Base-by-base conservation (phyloP, 192 early-diverging fungal species). In the Podila minutissima region DNA sequence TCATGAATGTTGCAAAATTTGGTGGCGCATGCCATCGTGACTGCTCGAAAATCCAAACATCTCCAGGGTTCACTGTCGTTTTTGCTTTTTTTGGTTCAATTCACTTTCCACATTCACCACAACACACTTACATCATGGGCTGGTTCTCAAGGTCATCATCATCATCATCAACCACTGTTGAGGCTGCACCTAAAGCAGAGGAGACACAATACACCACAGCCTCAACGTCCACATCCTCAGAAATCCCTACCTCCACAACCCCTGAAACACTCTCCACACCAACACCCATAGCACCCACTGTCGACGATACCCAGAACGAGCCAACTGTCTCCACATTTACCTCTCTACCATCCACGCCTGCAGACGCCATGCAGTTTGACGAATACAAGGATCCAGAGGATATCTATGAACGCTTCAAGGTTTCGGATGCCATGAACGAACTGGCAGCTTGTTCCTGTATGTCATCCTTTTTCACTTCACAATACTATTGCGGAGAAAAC, bases 141-240 rank as follows among this genome's bases (percentile, higher is more conserved):
- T 79, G 76, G 76, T 79, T 79, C 49, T 78, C 75, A 37, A 71
- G 50, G 10, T 62, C 58, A 72, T 79, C 76, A 31, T 62, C 58
- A 72, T 79, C 76, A 31, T 41, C 69, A 64, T 22, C 33, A 32
- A 26, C 57, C 19, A 20, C 58, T n/a, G 4, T 59, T 5, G 57
- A 55, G 22, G 55, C 12, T 26, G 17, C 59, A 50, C 26, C 31
- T 24, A 50, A 57, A 37, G 24, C 62, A 68, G 17, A 32, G 48
- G 17, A 35, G 55, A 10, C 48, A 41, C 35, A 7, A 41, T 0
- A 41, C 37, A 35, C 22, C 22, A 17, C 62, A 62, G 48, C 61
- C 61, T 24, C 33, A 12, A 31, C 38, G 8, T 46, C 41, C 15
- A 17, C 41, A 46, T 12, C 41, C 15, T 46, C 41, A 24, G 6